Percentiles rank a stretch among this genome's conserved stretches.
Evolutionary conservation across 2,329 filamentous ascomycete species (phyloP).

Genomic region (Tolypocladium tundrense): DNA sequence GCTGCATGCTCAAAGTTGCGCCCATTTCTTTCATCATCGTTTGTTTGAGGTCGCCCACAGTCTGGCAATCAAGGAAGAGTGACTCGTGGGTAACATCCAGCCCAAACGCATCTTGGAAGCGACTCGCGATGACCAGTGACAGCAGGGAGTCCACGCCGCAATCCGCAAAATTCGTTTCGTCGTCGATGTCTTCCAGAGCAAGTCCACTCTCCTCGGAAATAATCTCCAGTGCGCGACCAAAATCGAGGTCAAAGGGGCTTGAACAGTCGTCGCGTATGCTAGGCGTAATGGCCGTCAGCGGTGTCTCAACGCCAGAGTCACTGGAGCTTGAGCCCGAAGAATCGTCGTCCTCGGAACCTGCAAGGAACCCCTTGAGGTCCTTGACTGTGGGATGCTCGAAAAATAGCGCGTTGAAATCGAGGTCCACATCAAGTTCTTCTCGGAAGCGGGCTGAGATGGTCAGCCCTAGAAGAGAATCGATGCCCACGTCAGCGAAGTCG

Average conservation of each 20-base stretch:
- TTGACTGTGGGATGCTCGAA: conserved; percentile 1
- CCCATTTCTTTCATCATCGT: not conserved
- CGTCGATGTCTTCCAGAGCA: conserved; percentile 2
- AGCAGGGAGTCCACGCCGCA: conserved; percentile 51
- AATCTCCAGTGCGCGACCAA: not conserved
- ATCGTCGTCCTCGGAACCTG: not conserved
- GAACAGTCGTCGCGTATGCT: not conserved
- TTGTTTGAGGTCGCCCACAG: conserved; percentile 41
- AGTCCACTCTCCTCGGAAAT: conserved; percentile 6
- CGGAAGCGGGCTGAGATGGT: conserved; percentile 5
- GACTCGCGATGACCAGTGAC: conserved; percentile 44
- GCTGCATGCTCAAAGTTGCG: not conserved
- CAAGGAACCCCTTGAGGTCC: conserved; percentile 1
- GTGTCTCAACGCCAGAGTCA: not conserved
- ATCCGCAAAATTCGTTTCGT: conserved; percentile 42
- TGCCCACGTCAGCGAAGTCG: conserved; percentile 1
- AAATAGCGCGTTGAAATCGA: conserved; percentile 28
- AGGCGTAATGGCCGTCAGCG: not conserved
- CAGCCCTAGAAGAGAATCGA: conserved; percentile 3
- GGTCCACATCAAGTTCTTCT: conserved; percentile 5
- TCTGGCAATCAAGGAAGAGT: conserved; percentile 43
- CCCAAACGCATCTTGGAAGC: conserved; percentile 46
- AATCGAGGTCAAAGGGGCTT: not conserved
- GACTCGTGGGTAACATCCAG: conserved; percentile 38
- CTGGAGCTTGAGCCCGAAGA: not conserved